A percentile compares a stretch with the other conserved stretches of the same genome.
These are phyloP conservation scores for Datisca glomerata DNA, from an alignment of 306 rosid species.

Conservation along the genomic window DNA sequence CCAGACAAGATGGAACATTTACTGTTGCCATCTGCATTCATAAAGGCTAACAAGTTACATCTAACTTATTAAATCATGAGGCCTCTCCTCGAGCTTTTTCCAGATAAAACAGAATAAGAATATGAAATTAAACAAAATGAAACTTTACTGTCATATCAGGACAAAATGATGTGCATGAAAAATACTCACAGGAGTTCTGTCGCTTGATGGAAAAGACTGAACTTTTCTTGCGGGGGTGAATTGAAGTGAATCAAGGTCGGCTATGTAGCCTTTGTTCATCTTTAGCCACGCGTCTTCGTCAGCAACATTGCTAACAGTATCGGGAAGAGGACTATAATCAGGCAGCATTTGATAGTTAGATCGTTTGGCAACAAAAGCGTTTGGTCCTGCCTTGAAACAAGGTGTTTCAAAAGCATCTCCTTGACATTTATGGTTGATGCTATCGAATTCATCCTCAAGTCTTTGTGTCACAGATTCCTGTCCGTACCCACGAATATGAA, in stretches of 20 bases:
- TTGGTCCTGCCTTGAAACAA: slow-evolving; percentile 47
- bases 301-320: slow-evolving; percentile 61
- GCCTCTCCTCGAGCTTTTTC: too few species aligned
- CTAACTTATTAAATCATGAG: too few species aligned
- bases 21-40: neutral
- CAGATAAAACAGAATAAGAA: too few species aligned
- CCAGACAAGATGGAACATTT: too few species aligned
- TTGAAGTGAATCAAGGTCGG: slow-evolving; percentile 80
- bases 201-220: slow-evolving; percentile 58
- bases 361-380: slow-evolving; percentile 66
- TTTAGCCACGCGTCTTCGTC: slow-evolving; percentile 93
- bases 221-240: slow-evolving; percentile 55
- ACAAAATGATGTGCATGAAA: slow-evolving; percentile 10
- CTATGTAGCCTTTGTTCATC: slow-evolving; percentile 76
- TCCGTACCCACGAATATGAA: too few species aligned
- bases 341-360: slow-evolving; percentile 44
- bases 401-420: slow-evolving; percentile 72
- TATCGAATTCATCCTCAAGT: slow-evolving; percentile 31
- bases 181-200: slow-evolving; percentile 48
- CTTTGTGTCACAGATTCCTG: slow-evolving; percentile 36
- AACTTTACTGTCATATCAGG: too few species aligned
- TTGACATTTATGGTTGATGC: slow-evolving; percentile 29
- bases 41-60: neutral
- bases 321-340: slow-evolving; percentile 67
- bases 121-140: too few species aligned